Conservation (phyloP, 139 green algal species). For the Picochlorum costavermella region DNA sequence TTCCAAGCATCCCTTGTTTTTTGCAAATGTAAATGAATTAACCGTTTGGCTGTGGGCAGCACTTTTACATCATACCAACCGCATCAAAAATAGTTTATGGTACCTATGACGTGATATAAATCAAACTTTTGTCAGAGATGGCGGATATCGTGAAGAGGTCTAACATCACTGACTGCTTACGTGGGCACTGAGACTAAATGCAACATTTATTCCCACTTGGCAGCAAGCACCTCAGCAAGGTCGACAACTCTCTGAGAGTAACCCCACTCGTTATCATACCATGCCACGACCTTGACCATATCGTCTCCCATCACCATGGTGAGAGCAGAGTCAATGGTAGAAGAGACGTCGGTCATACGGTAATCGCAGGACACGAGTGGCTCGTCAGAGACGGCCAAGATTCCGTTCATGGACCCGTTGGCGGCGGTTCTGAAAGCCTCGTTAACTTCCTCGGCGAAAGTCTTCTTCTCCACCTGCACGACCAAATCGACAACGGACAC, state of each 20-base stretch:
- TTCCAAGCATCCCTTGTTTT: too few species aligned
- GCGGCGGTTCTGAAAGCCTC: conserved; percentile 86
- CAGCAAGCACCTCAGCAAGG: conserved; percentile 75
- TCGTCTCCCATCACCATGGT: conserved; percentile 99
- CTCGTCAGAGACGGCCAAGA: conserved; percentile 84
- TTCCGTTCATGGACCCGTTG: conserved; percentile 73
- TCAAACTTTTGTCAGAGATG: too few species aligned
- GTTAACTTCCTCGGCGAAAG: conserved; percentile 99
- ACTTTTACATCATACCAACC: too few species aligned
- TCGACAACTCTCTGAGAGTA: conserved; percentile 94
- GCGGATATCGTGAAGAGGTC: too few species aligned
- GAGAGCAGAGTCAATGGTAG: conserved; percentile 90
- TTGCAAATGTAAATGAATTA: conserved; percentile 4
- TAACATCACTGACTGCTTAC: background rate
- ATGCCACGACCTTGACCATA: conserved; percentile 94
- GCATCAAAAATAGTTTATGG: too few species aligned
- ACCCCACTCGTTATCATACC: conserved; percentile 96
- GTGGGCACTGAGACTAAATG: background rate
- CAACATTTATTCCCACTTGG: conserved; percentile 53
- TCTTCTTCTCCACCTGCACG: conserved; percentile 98
- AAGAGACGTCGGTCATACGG: conserved; percentile 73
- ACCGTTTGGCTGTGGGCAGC: too few species aligned
- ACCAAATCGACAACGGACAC: conserved; percentile 98
- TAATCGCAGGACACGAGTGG: conserved; percentile 98
- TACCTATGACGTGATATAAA: too few species aligned